Base-by-base conservation (phyloP, 352 stramenopile genomes). In the Pythium periplocum region DNA sequence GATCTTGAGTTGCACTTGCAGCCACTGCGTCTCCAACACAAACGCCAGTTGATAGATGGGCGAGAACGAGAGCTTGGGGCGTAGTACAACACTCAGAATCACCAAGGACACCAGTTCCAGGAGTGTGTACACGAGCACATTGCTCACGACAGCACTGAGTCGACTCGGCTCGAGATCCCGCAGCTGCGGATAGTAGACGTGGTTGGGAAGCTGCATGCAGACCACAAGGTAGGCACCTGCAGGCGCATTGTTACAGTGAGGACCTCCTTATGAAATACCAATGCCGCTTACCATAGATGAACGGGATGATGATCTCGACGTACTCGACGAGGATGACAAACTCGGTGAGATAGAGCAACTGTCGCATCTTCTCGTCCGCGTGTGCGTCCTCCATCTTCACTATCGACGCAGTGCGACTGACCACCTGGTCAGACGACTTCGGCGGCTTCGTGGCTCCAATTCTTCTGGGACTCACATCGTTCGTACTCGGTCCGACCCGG, bases 101-200 rank as follows among this genome's bases (percentile, higher is more conserved):
- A 75, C 10, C 11, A 71, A 63, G n/a, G 70, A 75, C 1, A 68
- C 17, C n/a, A 78, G 41, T 46, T 78, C 64, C 2, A 80, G 49
- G 4, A 42, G 47, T 11, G 57, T 61, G 53, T 80, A 78, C 7
- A 75, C 51, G 6, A 78, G 37, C 6, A 82, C 52, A 46, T 68
- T 74, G 9, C 45, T 34, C 11, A 79, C 38, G 1, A 57, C 73
- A 10, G 59, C 34, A 0, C 50, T 31, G 1, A 82, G 36, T 11
- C 67, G 5, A 30, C 31, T 2, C 1, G 35, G 26, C 4, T 50
- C 37, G 45, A 75, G 64, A 30, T 56, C 53, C 1, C 47, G 34
- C 4, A 73, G 33, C 41, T 62, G 57, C 7, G 54, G 42, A 60
- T 77, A 79, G 53, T 62, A 75, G 9, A 59, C 30, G 9, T 55